Evolutionary conservation across 331 rosid genomes (phyloP).

Genomic region (Prunus yedoensis): DNA sequence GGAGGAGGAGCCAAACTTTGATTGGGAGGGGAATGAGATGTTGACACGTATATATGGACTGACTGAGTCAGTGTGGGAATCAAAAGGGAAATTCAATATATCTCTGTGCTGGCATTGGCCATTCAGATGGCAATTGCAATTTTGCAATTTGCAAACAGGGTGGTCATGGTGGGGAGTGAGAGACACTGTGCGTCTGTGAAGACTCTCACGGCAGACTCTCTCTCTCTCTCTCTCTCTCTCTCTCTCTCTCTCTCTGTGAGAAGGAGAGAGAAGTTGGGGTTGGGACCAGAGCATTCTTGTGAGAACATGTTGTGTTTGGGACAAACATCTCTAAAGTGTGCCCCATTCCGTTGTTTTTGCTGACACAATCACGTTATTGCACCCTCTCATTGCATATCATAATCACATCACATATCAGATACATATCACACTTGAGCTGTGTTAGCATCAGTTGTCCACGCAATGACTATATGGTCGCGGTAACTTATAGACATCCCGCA

Average conservation of each 20-base stretch:
- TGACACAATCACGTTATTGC: conserved; percentile 37
- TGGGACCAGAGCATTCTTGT: conserved; percentile 24
- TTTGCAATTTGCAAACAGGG: too few relatives aligned
- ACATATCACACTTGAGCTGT: neutral
- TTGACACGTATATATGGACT: conserved; percentile 10
- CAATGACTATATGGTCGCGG: too few relatives aligned
- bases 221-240: neutral
- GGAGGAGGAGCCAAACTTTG: conserved; percentile 3
- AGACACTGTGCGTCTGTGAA: too few relatives aligned
- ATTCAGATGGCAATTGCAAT: conserved; percentile 2
- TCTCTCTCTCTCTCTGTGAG: neutral
- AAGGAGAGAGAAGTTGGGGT: neutral
- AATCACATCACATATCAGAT: neutral
- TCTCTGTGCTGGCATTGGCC: conserved; percentile 21
- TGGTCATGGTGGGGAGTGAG: too few relatives aligned
- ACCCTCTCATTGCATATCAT: conserved; percentile 13
- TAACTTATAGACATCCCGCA: too few relatives aligned
- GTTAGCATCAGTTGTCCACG: too few relatives aligned
- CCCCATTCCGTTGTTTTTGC: conserved; percentile 41
- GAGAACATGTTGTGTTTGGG: conserved; percentile 39
- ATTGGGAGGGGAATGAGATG: conserved; percentile 5
- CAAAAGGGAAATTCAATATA: conserved; percentile 6
- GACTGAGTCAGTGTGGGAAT: conserved; percentile 14
- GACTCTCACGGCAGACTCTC: neutral
- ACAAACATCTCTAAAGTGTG: conserved; percentile 24